Conservation (phyloP, 208 protist genomes). For the Trypanosoma platydactyli region DNA sequence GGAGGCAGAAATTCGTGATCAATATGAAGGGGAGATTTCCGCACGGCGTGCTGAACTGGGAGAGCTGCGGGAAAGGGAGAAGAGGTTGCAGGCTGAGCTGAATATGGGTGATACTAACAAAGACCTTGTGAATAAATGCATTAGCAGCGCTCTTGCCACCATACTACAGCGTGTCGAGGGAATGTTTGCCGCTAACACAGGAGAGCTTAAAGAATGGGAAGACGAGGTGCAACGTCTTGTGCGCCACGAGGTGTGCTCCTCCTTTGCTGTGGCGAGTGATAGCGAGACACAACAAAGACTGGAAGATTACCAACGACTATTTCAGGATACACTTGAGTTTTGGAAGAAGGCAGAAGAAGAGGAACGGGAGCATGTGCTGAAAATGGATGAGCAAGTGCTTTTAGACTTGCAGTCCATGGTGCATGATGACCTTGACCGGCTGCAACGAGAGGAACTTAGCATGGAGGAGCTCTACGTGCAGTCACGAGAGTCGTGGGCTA, state of each 20-base stretch:
- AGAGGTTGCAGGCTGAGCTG: constrained; percentile 47
- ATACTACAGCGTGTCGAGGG: constrained; percentile 54
- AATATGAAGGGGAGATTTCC: constrained; percentile 53
- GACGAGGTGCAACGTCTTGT: constrained; percentile 55
- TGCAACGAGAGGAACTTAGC: constrained; percentile 66
- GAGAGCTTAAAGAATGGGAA: constrained; percentile 45
- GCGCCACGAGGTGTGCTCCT: constrained; percentile 63
- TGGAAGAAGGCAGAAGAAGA: constrained; percentile 69
- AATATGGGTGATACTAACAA: constrained; percentile 34
- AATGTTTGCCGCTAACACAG: constrained; percentile 39
- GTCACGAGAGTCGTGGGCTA: constrained; percentile 68
- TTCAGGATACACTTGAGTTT: constrained; percentile 70
- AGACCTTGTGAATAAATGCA: constrained; percentile 48
- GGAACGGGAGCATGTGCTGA: constrained; percentile 59
- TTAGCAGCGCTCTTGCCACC: constrained; percentile 52
- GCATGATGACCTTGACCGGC: constrained; percentile 61
- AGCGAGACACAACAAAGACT: constrained; percentile 66
- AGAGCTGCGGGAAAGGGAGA: constrained; percentile 48
- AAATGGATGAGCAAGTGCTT: constrained; percentile 80
- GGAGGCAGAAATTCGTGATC: constrained; percentile 47
- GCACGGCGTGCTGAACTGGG: constrained; percentile 38
- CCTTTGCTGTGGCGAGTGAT: constrained; percentile 61
- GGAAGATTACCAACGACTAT: constrained; percentile 51
- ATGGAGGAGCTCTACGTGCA: constrained; percentile 80
- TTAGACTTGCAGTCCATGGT: constrained; percentile 59